phyloP scores from a whole-genome alignment of 129 eudicot genomes.

The Arctium minus region DNA sequence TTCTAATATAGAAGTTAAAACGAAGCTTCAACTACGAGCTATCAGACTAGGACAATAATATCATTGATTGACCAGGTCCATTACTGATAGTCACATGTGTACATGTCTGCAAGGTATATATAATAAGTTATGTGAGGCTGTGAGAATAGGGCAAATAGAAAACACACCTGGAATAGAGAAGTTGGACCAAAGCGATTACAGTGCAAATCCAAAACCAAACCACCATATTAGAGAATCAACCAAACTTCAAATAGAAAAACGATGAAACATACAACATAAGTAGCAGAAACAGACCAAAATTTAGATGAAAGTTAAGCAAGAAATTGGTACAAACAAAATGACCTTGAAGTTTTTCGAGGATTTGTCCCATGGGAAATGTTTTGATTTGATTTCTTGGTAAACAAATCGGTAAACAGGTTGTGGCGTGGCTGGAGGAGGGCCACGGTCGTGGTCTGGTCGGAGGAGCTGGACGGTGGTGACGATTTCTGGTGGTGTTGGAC shows the following conservation, averaged over 20 bases:
- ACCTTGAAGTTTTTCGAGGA: conserved; percentile 33
- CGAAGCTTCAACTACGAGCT: neutral
- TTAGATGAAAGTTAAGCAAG: neutral
- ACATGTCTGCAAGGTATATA: neutral
- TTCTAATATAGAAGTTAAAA: neutral
- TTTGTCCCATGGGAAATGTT: conserved; percentile 21
- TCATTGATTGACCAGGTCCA: neutral
- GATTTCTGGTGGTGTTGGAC: no score
- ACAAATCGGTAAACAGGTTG: no score
- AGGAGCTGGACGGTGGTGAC: no score
- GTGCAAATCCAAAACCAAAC: conserved; percentile 82
- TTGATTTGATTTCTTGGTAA: no score
- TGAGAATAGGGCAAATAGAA: neutral
- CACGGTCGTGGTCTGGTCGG: no score
- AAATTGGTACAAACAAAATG: neutral
- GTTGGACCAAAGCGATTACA: conserved; percentile 80
- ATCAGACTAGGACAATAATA: neutral
- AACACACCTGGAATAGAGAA: conserved; percentile 71
- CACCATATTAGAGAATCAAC: conserved; percentile 37
- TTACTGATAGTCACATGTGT: neutral
- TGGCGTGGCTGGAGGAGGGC: no score
- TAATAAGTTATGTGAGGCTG: neutral
- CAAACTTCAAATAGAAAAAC: neutral
- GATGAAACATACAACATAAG: neutral
- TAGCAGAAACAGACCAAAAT: neutral